phyloP scores from a whole-genome alignment of 2,329 filamentous ascomycete genomes.

The Arachnomyces sp. region DNA sequence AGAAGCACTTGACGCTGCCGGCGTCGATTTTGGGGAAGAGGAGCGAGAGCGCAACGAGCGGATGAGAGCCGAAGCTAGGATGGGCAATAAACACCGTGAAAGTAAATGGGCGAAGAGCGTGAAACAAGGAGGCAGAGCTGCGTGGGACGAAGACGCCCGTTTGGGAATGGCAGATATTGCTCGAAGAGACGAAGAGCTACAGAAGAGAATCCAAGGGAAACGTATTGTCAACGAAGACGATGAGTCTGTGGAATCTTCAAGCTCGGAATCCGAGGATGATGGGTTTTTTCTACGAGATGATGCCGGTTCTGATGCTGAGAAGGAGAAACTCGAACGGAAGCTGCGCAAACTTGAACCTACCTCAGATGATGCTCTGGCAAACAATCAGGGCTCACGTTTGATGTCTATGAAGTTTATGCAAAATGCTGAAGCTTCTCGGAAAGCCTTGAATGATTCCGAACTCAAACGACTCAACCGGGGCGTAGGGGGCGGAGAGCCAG shows the following conservation, averaged over 20 bases:
- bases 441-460: slow-evolving; percentile 72
- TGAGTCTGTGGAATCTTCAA: slow-evolving; percentile 48
- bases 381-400: slow-evolving; percentile 51
- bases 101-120: slow-evolving; percentile 89
- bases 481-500: slow-evolving; percentile 48
- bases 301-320: slow-evolving; percentile 27
- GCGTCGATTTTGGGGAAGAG: slow-evolving; percentile 55
- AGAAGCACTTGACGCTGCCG: slow-evolving; percentile 51
- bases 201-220: slow-evolving; percentile 69
- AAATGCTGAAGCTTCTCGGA: slow-evolving; percentile 71
- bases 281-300: slow-evolving; percentile 53
- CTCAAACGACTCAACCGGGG: slow-evolving; percentile 59
- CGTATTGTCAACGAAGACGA: slow-evolving; percentile 55
- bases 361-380: slow-evolving; percentile 37
- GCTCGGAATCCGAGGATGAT: slow-evolving; percentile 56
- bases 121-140: slow-evolving; percentile 68
- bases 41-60: slow-evolving; percentile 63
- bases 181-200: slow-evolving; percentile 71
- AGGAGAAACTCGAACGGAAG: slow-evolving; percentile 32
- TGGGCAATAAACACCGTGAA: slow-evolving; percentile 76
- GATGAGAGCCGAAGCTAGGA: slow-evolving; percentile 71
- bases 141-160: slow-evolving; percentile 83
- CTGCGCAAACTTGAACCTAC: slow-evolving; percentile 43
- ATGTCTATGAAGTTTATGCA: slow-evolving; percentile 92
- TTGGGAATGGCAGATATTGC: slow-evolving; percentile 73